Conservation (phyloP, 148 eudicot genomes). For the Camellia granthamiana region DNA sequence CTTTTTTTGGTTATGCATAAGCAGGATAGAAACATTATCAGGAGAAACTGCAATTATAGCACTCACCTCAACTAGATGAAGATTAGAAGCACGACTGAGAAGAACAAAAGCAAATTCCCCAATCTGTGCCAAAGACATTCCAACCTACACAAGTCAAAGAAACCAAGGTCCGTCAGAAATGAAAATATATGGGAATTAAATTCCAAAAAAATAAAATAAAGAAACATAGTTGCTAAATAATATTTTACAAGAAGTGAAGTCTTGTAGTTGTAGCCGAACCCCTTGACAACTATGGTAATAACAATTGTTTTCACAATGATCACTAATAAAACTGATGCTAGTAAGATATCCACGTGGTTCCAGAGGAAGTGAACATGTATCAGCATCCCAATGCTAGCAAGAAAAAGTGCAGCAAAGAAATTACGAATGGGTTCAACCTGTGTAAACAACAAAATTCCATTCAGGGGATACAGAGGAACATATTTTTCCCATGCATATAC, state of each 20-base stretch:
- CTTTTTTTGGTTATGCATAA: too few species aligned
- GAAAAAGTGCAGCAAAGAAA: conserved; percentile 93
- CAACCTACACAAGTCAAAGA: conserved; percentile 21
- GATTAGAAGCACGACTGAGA: conserved; percentile 36
- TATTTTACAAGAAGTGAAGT: conserved; percentile 74
- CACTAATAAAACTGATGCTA: conserved; percentile 83
- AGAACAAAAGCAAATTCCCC: conserved; percentile 40
- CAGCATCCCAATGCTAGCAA: conserved; percentile 94
- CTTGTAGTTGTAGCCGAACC: conserved; percentile 81
- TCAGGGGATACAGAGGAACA: background rate
- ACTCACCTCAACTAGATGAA: conserved; percentile 32
- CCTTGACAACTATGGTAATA: conserved; percentile 65
- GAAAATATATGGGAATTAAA: background rate
- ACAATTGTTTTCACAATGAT: conserved; percentile 73
- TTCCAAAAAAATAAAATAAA: background rate
- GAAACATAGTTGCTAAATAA: background rate
- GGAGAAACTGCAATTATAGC: conserved; percentile 3
- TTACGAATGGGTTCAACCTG: conserved; percentile 93
- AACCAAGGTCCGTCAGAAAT: conserved; percentile 6
- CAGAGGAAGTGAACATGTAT: conserved; percentile 94
- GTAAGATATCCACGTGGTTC: conserved; percentile 88
- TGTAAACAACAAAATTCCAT: conserved; percentile 19
- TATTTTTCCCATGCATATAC: background rate
- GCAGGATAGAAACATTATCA: background rate
- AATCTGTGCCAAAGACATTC: conserved; percentile 36